Percentiles rank a stretch among this genome's conserved stretches.
Conservation (phyloP, 2,329 filamentous ascomycete genomes). For the Epichloe coenophiala region DNA sequence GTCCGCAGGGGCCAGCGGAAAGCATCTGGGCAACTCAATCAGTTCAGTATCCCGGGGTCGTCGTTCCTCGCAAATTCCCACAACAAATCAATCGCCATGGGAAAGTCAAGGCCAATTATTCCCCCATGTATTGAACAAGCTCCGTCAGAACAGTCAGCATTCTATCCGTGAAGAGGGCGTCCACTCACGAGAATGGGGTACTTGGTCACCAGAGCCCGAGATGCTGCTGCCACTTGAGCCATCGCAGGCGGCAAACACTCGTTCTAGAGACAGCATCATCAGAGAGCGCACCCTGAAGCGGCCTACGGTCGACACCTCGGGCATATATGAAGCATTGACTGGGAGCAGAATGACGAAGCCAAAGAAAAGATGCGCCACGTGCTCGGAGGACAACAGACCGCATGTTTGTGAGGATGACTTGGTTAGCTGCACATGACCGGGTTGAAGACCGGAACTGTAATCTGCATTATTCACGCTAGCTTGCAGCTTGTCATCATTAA, state of each 20-base stretch:
- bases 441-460: background rate
- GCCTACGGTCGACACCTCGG: conserved; percentile 8
- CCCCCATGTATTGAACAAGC: conserved; percentile 15
- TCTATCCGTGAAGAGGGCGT: conserved; percentile 9
- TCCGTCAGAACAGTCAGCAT: conserved; percentile 15
- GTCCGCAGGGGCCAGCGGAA: conserved; percentile 4
- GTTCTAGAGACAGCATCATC: conserved; percentile 12
- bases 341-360: conserved; percentile 7
- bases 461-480: background rate
- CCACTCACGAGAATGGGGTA: background rate
- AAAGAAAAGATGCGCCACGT: conserved; percentile 10
- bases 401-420: conserved; percentile 18
- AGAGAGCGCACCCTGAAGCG: conserved; percentile 8
- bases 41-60: conserved; percentile 11
- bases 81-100: conserved; percentile 2
- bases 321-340: conserved; percentile 14
- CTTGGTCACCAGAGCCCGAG: conserved; percentile 5
- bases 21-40: conserved; percentile 12
- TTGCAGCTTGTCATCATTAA: background rate
- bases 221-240: background rate
- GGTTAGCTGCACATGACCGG: conserved; percentile 3
- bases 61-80: conserved; percentile 11
- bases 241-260: background rate
- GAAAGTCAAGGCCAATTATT: conserved; percentile 8
- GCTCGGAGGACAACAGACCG: conserved; percentile 20